These are phyloP conservation scores for Lepidium didymum DNA, from an alignment of 345 rosid genomes.

Conservation along the genomic window DNA sequence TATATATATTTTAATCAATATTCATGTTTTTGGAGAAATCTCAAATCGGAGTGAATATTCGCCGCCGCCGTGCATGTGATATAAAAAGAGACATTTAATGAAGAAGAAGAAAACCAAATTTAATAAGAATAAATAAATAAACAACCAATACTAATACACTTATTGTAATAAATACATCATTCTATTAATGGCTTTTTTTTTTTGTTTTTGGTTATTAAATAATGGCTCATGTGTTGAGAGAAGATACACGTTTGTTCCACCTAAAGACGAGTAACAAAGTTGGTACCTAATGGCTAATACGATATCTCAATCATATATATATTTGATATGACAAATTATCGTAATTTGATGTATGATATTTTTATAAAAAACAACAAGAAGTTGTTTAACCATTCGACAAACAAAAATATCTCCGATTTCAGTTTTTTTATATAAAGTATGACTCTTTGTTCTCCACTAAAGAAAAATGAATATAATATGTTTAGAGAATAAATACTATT, in stretches of 20 bases:
- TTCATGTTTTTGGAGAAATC: not conserved
- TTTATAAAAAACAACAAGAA: not conserved
- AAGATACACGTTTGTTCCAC: conserved; percentile 14
- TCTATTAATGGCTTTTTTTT: not conserved
- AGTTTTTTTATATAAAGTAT: too few species aligned
- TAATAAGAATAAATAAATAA: not conserved
- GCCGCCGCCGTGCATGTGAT: conserved; percentile 12
- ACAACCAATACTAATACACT: not conserved
- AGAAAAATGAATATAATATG: not conserved
- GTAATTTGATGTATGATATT: not conserved
- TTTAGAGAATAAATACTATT: not conserved
- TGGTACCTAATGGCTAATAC: conserved; percentile 13
- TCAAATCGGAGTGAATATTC: not conserved
- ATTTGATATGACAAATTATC: not conserved
- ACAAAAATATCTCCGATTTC: too few species aligned
- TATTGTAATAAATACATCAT: not conserved
- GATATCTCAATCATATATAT: not conserved
- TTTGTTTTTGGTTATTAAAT: not conserved
- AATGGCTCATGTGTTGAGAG: not conserved
- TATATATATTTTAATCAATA: too few species aligned
- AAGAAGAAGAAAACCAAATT: not conserved
- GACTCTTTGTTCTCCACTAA: too few species aligned
- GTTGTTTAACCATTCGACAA: too few species aligned
- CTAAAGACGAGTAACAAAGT: conserved; percentile 13
- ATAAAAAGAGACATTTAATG: not conserved